These are phyloP conservation scores for Citrus maxima DNA, from an alignment of 345 rosid genomes.

Conservation along the genomic window DNA sequence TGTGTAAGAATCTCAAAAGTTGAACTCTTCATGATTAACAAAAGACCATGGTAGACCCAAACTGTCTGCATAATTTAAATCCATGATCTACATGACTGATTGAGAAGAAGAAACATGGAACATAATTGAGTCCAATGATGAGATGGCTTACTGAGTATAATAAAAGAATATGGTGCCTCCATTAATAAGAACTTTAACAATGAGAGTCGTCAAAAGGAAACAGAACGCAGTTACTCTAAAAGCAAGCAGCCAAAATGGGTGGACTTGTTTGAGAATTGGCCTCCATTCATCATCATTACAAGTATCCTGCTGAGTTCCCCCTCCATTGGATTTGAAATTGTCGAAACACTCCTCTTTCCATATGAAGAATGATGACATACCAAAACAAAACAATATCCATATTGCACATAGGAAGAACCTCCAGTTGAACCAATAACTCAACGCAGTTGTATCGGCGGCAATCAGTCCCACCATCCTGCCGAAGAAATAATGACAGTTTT, in stretches of 20 bases:
- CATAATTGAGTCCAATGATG: neutral
- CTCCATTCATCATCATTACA: slow-evolving; percentile 47
- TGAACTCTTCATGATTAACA: neutral
- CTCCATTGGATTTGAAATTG: slow-evolving; percentile 23
- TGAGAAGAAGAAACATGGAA: neutral
- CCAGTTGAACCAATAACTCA: slow-evolving; percentile 73
- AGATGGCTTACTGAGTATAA: slow-evolving; percentile 60
- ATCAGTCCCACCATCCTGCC: slow-evolving; percentile 31
- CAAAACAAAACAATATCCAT: slow-evolving; percentile 42
- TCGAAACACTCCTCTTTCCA: slow-evolving; percentile 46
- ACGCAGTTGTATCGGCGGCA: slow-evolving; percentile 28
- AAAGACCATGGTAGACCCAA: neutral
- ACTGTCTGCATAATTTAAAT: neutral
- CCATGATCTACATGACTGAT: neutral
- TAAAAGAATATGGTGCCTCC: slow-evolving; percentile 44
- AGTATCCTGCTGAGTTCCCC: slow-evolving; percentile 20
- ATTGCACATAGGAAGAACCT: slow-evolving; percentile 61
- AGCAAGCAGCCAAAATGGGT: slow-evolving; percentile 59
- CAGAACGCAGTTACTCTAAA: slow-evolving; percentile 54
- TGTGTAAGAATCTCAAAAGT: neutral
- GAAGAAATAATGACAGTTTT: slow-evolving; percentile 10
- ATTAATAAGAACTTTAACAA: slow-evolving; percentile 23
- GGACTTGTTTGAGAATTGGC: slow-evolving; percentile 53
- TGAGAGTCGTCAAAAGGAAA: slow-evolving; percentile 36
- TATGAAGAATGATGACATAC: slow-evolving; percentile 34